Base-by-base conservation (phyloP, 1,139 yeast genomes). In the Kluyveromyces sp. region DNA sequence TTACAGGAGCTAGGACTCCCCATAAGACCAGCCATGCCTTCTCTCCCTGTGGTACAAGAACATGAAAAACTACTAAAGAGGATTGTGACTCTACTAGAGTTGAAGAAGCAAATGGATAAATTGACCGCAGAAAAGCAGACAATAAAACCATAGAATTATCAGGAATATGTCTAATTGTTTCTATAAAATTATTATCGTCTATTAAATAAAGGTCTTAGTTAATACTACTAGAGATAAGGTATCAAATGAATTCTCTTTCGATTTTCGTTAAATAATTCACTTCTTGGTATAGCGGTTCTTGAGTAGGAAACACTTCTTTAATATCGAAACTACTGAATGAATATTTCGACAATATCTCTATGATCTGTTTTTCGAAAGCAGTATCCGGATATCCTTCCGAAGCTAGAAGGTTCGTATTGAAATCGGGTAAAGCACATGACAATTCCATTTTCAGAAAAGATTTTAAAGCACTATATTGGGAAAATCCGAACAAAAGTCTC, bases 101-200 rank as follows among this genome's bases (percentile, higher is more conserved):
- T 92, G 7, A 92, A 92, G 68, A 84, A 81, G 63, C 96, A 88
- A 46, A 79, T 79, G 35, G 98, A 92, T 65, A 89, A 89, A 66
- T 69, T 89, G 25, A 94, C 87, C 52, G 80, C 95, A 1, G 97
- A 89, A 57, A 74, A 83, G 43, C 73, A 41, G n/a, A 34, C 35
- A 21, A 6, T 35, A 4, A 15, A 37, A 7, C 21, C 21, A 15
- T 27, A 27, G 29, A 21, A 26, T 27, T 27, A 37, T 15, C 21
- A 15, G 21, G 21, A 15, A 15, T 15, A 15, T 15, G 2, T 15
- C 21, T 15, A 15, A 15, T 15, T 15, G 21, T 15, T 15, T 15
- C 21, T 15, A 15, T 15, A 15, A 15, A 15, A 15, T 15, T 2
- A 15, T 15, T 15, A 15, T 15, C 21, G 21, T 15, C 21, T 15